Evolutionary conservation across 2,329 filamentous ascomycete genomes (phyloP), one percentile per base, ranked within the genome.

Genomic region (Diaporthe amygdali): DNA sequence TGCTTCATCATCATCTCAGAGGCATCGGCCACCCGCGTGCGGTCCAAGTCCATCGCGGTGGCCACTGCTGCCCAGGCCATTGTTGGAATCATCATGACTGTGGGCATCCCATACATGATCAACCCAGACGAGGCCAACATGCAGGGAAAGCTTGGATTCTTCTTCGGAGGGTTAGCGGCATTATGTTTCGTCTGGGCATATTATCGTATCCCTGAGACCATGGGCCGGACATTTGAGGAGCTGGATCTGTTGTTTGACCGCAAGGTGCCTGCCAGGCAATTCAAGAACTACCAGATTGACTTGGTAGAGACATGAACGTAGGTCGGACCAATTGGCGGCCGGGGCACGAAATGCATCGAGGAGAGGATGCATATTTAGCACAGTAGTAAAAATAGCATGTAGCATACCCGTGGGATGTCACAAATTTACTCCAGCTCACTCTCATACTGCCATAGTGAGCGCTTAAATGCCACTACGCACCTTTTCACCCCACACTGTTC

Each of bases 251-350:
- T 78, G 71, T 89, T 87, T 70, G 90, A 92, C 68, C 93, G 82
- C 76, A 93, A 88, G 74, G 87, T 90, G 27, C 91, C 93, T 77
- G 93, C 92, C 46, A 94, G 84, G 17, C 89, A 90, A 87, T 92
- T 93, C 71, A 89, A 85, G 71, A 85, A 85, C 80, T 87, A 89
- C 8, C 93, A 81, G 17, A 30, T 74, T 27, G 71, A 73, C n/a
- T 22, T 63, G 46, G 44, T 20, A 5, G 69, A 59, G 52, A 41
- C 25, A 22, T 55, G 30, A 22, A 6, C 0, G 8, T 9, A 15
- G 9, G 7, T 1, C 2, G 30, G 2, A 41, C 14, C n/a, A 20
- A 1, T 22, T 25, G 20, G 15, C 25, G 2, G 22, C 2, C 2
- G n/a, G 12, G 9, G 20, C 5, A 0, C n/a, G 17, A 1, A 17